These are phyloP conservation scores for Blastomyces silverae DNA, from an alignment of 2,329 filamentous ascomycete species.

Conservation along the genomic window DNA sequence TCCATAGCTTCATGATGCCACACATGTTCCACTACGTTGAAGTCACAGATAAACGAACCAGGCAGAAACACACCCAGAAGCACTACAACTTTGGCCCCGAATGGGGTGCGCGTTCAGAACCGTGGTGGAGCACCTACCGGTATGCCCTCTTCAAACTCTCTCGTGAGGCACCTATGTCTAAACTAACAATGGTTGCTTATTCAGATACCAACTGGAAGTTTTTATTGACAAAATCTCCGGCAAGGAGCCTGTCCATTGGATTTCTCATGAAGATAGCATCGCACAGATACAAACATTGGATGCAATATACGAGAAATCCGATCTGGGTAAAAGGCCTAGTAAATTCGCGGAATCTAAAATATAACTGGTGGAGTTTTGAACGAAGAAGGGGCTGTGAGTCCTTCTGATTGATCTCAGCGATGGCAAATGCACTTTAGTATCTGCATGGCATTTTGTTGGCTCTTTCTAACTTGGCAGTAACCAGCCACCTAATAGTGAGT, in stretches of 20 bases:
- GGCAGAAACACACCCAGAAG: conserved; percentile 25
- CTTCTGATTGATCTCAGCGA: too few relatives aligned
- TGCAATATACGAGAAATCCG: conserved; percentile 19
- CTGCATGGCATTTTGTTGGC: not conserved
- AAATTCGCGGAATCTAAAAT: conserved; percentile 4
- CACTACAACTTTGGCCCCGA: conserved; percentile 28
- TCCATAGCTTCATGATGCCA: conserved; percentile 32
- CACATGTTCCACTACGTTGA: conserved; percentile 33
- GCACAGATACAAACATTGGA: conserved; percentile 18
- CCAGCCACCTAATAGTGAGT: too few relatives aligned
- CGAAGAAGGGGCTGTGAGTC: not conserved
- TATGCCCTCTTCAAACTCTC: not conserved
- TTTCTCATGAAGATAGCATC: conserved; percentile 18
- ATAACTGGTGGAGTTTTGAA: not conserved
- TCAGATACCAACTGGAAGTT: conserved; percentile 19
- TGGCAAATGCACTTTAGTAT: not conserved
- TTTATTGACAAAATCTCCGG: conserved; percentile 19
- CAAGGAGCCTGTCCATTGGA: conserved; percentile 19
- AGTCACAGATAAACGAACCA: conserved; percentile 28
- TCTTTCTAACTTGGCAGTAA: too few relatives aligned
- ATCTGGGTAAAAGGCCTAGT: conserved; percentile 12
- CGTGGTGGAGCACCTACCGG: conserved; percentile 20
- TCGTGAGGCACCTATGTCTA: not conserved
- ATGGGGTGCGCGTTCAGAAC: conserved; percentile 25
- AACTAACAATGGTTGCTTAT: conserved; percentile 1